Evolutionary conservation across 2,329 filamentous ascomycete genomes (phyloP).

Genomic region (Cercospora citrullina): DNA sequence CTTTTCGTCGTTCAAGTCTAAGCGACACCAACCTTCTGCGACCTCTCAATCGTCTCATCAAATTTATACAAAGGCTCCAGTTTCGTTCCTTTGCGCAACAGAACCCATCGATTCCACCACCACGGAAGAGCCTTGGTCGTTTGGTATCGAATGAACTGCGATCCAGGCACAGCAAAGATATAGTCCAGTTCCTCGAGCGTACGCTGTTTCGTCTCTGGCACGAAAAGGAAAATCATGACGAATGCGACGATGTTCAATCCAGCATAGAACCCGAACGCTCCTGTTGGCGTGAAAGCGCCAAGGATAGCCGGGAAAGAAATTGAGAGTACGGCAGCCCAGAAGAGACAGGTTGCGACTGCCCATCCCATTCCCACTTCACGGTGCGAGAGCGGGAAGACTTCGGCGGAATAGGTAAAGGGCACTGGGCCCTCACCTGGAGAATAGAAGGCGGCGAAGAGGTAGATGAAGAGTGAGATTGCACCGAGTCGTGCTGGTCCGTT

Average conservation of each 20-base stretch:
- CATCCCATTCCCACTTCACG: conserved; percentile 71
- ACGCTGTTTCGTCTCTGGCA: conserved; percentile 53
- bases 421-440: conserved; percentile 54
- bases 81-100: conserved; percentile 21
- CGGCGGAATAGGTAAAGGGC: conserved; percentile 67
- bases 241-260: conserved; percentile 57
- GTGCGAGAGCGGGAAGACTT: conserved; percentile 70
- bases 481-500: conserved; percentile 44
- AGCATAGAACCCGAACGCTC: conserved; percentile 60
- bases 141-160: conserved; percentile 37
- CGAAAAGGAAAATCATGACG: conserved; percentile 52
- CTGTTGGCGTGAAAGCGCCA: conserved; percentile 51
- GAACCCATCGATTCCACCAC: conserved; percentile 44
- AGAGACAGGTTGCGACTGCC: conserved; percentile 66
- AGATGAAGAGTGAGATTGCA: conserved; percentile 52
- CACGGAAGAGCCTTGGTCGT: conserved; percentile 45
- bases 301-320: conserved; percentile 54
- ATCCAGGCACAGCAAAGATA: conserved; percentile 54
- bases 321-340: conserved; percentile 53
- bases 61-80: conserved; percentile 26
- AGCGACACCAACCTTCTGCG: conserved; percentile 19
- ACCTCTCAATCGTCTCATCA: conserved; percentile 17
- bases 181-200: conserved; percentile 54
- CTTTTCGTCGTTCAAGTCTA: neutral
- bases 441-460: conserved; percentile 52